A percentile compares a stretch with the other conserved stretches of the same genome.
These are phyloP conservation scores for Citrus hindsii DNA, from an alignment of 345 rosid genomes.

Conservation along the genomic window DNA sequence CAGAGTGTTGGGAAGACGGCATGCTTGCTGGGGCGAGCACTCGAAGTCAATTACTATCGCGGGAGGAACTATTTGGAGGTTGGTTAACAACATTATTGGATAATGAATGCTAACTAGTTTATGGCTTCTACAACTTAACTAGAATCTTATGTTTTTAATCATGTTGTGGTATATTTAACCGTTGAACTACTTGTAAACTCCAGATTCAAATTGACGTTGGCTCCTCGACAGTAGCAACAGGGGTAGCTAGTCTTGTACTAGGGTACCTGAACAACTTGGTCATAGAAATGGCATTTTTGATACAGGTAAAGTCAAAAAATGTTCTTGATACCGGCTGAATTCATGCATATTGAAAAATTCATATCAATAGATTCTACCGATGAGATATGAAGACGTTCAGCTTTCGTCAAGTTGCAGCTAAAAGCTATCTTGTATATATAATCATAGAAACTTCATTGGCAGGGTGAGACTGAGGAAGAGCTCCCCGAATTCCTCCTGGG, in stretches of 20 bases:
- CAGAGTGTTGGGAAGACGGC: conserved; percentile 94
- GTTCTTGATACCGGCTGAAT: no score
- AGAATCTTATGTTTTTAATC: no score
- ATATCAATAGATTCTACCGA: neutral
- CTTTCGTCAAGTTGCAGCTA: neutral
- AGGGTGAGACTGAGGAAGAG: conserved; percentile 87
- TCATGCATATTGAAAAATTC: neutral
- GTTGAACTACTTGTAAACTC: conserved; percentile 2
- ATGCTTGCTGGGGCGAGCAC: conserved; percentile 75
- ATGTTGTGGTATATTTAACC: neutral
- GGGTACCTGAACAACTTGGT: conserved; percentile 85
- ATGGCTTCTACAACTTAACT: no score
- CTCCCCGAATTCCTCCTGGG: conserved; percentile 85
- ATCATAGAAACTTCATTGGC: conserved; percentile 11
- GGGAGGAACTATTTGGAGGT: conserved; percentile 94
- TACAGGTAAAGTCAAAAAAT: conserved; percentile 53
- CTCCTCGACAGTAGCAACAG: conserved; percentile 89
- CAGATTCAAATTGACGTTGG: conserved; percentile 84
- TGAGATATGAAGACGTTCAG: neutral
- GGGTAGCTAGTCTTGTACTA: conserved; percentile 73
- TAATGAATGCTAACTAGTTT: neutral
- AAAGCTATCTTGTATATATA: neutral
- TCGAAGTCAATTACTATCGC: conserved; percentile 54
- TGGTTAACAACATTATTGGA: neutral
- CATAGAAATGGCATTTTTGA: conserved; percentile 87